Base-by-base conservation (phyloP, 2,329 filamentous ascomycete species). In the Pleomassaria siparia region DNA sequence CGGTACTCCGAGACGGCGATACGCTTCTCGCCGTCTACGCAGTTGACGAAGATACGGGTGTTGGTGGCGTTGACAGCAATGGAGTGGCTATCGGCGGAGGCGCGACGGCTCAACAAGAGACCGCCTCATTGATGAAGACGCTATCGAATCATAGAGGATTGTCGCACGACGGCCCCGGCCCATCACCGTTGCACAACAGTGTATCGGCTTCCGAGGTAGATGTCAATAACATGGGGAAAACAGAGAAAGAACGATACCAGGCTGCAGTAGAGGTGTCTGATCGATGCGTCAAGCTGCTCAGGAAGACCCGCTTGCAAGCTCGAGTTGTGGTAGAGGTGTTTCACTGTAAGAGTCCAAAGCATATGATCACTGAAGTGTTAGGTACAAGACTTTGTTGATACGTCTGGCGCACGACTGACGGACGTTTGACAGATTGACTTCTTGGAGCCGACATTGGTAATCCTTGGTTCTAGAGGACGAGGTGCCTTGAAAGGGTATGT, bases 291-390 rank as follows among this genome's bases (percentile, higher is more conserved):
- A 88, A 86, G 56, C 76, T 97, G 37, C 74, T 99, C 50, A 82
- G 92, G 50, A 96, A 95, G 78, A 99, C 94, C 1, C 84, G 88
- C 55, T 77, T 99, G 49, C 92, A 99, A 69, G 91, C 96, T 40
- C 85, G 91, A 48, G 88, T 96, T 40, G 90, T 96, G 42, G 87
- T 99, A 26, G 94, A 99, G 72, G 92, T 97, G 22, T 87, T 99
- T 57, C 94, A 97, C 73, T 97, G 94, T 85, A 97, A 96, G 79
- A 96, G 89, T 64, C 91, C 94, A 3, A 92, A 94, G 70, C 91
- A 96, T 69, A 81, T 97, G 76, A 91, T 99, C 55, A 95, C 91
- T 0, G 94, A 97, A 76, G 91, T 96, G 58, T 81, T 83, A 64
- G 71, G 80, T 40, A 46, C 44, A 40, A 46, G 47, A 59, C 50